phyloP scores from a whole-genome alignment of 2,329 filamentous ascomycete species.

The Aspergillus transmontanensis region DNA sequence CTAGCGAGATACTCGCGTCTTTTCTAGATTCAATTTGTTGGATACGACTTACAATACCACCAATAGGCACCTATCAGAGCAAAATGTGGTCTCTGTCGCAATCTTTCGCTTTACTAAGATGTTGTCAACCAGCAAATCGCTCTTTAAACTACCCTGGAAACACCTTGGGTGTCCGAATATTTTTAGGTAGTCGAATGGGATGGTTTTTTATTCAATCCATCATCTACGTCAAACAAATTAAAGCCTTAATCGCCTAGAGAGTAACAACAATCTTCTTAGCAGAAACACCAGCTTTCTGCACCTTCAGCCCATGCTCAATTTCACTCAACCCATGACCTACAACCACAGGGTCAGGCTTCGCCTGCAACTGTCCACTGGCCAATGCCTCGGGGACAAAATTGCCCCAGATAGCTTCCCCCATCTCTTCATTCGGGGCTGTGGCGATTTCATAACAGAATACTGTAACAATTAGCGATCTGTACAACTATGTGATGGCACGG shows the following conservation, averaged over 20 bases:
- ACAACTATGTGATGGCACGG: neutral
- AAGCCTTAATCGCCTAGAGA: neutral
- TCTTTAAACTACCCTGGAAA: too few relatives aligned
- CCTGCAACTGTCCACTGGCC: conserved; percentile 35
- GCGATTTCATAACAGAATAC: neutral
- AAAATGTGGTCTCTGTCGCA: too few relatives aligned
- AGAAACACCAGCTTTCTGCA: conserved; percentile 27
- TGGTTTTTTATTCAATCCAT: too few relatives aligned
- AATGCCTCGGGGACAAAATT: conserved; percentile 36
- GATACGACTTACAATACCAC: too few relatives aligned
- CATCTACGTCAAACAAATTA: neutral
- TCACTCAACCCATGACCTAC: conserved; percentile 26
- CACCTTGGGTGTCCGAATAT: too few relatives aligned
- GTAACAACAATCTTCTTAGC: conserved; percentile 30
- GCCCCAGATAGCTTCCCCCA: conserved; percentile 27
- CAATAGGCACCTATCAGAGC: too few relatives aligned
- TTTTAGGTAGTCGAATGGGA: too few relatives aligned
- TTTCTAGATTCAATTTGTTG: too few relatives aligned
- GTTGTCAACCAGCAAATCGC: too few relatives aligned
- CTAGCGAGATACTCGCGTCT: too few relatives aligned
- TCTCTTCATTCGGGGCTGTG: neutral
- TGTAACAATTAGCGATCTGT: neutral
- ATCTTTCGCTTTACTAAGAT: too few relatives aligned
- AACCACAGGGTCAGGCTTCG: conserved; percentile 31
- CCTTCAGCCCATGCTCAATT: conserved; percentile 25